Percentiles rank a stretch among this genome's conserved stretches.
phyloP scores from a whole-genome alignment of 176 grass and related monocot genomes.

The Cenchrus fungigraminus region DNA sequence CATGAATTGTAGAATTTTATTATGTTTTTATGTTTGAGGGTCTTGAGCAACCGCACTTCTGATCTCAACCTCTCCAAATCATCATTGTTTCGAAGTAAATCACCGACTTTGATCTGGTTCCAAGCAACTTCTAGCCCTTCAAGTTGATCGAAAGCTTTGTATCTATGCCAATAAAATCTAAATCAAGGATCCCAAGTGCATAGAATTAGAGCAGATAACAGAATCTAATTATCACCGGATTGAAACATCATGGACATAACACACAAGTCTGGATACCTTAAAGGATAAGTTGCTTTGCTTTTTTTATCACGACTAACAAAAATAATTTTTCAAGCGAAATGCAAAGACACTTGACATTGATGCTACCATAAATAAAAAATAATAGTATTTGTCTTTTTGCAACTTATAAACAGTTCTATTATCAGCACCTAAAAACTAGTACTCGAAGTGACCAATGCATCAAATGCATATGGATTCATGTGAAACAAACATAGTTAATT shows the following conservation, averaged over 20 bases:
- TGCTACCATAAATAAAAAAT: neutral
- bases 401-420: neutral
- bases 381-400: neutral
- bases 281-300: neutral
- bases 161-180: conserved; percentile 43
- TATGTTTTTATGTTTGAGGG: conserved; percentile 81
- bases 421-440: neutral
- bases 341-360: neutral
- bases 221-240: neutral
- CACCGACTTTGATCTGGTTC: conserved; percentile 75
- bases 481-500: neutral
- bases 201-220: neutral
- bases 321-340: neutral
- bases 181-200: conserved; percentile 57
- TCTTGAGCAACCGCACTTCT: conserved; percentile 80
- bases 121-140: conserved; percentile 89
- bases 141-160: conserved; percentile 83
- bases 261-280: neutral
- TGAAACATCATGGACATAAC: conserved; percentile 12
- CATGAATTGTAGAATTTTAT: conserved; percentile 90
- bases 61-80: conserved; percentile 75
- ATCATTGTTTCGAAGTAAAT: conserved; percentile 62
- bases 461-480: neutral
- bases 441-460: neutral
- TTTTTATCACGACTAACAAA: neutral